phyloP scores from a whole-genome alignment of 768 basidiomycete genomes.

The Xerocomellus chrysenteron region DNA sequence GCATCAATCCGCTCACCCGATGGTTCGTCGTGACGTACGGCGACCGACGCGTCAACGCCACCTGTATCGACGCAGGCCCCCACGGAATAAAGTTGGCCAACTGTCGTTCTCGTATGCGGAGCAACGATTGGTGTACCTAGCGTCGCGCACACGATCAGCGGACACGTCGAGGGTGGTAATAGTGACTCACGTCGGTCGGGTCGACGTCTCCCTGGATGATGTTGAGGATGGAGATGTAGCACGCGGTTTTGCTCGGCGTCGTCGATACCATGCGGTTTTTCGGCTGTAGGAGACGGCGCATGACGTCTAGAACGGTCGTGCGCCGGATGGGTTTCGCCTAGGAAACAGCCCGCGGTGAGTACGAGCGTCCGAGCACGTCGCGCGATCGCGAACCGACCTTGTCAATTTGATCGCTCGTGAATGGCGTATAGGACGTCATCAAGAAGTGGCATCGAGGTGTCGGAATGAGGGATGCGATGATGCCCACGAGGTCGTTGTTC shows the following conservation, averaged over 20 bases:
- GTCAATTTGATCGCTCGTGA: constrained; percentile 95
- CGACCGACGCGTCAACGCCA: constrained; percentile 88
- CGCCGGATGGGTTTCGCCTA: constrained; percentile 94
- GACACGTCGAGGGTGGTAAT: too few species aligned
- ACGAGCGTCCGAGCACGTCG: not conserved
- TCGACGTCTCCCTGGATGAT: constrained; percentile 99
- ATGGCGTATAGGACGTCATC: constrained; percentile 98
- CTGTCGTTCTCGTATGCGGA: constrained; percentile 95
- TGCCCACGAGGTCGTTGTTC: constrained; percentile 98
- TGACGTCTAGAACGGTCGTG: constrained; percentile 97
- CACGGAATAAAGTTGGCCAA: constrained; percentile 98
- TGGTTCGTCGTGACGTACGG: constrained; percentile 88
- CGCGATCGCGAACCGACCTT: constrained; percentile 57
- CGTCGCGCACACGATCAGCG: not conserved
- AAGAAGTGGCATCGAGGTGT: constrained; percentile 98
- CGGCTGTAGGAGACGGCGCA: constrained; percentile 95
- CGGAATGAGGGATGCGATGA: constrained; percentile 94
- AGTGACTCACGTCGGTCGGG: constrained; percentile 76
- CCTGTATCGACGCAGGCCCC: constrained; percentile 98
- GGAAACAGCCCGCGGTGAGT: not conserved
- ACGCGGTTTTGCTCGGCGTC: constrained; percentile 84
- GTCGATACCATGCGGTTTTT: constrained; percentile 99
- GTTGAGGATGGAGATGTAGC: constrained; percentile 97
- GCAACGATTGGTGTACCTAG: constrained; percentile 94
- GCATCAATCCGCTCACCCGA: constrained; percentile 96